Base-by-base conservation (phyloP, 2,329 filamentous ascomycete genomes). In the Colletotrichum noveboracense region DNA sequence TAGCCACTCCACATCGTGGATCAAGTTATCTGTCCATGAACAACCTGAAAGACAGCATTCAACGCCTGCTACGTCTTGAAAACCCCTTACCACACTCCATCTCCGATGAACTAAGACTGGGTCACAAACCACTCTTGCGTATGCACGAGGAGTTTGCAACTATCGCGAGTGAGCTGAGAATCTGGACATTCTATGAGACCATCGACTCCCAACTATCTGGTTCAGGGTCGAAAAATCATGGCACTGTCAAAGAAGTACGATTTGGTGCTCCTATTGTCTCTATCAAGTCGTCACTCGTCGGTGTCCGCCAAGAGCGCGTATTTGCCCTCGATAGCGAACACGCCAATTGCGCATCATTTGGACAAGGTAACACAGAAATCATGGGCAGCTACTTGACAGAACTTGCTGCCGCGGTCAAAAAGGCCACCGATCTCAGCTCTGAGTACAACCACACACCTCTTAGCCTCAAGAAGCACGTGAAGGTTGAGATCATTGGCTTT, bases 121-220 rank as follows among this genome's bases (percentile, higher is more conserved):
- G 88, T 12, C 88, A 89, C 75, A 82, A 83, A n/a, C 80, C 86
- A 0, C 81, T 93, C 2, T 80, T 89, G 8, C 85, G 84, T 55
- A 85, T 87, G 62, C 88, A 92, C 21, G 89, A 91, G 5, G 86
- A 87, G 56, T 93, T 93, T 79, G 87, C 87, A 64, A 85, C 89
- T 5, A 87, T 91, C 7, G 88, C 90, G 0, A 88, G 89, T 43
- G 91, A 93, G 71, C 85, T 93, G 66, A 88, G 88, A 8, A 85
- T 93, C 14, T 93, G 91, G 91, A 91, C 91, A 0, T 89, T 93
- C 55, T 91, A 93, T 74, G 91, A 93, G 78, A 93, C 90, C 0
- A 87, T 91, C 9, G 91, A 93, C 80, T 92, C 91, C 1, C 87
- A 88, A 1, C 83, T 93, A 6, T 89, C 89, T 0, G 88, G 88